Evolutionary conservation across 2,329 filamentous ascomycete species (phyloP), one percentile per base, ranked within the genome.

Genomic region (Sarocladiaceae sp.): DNA sequence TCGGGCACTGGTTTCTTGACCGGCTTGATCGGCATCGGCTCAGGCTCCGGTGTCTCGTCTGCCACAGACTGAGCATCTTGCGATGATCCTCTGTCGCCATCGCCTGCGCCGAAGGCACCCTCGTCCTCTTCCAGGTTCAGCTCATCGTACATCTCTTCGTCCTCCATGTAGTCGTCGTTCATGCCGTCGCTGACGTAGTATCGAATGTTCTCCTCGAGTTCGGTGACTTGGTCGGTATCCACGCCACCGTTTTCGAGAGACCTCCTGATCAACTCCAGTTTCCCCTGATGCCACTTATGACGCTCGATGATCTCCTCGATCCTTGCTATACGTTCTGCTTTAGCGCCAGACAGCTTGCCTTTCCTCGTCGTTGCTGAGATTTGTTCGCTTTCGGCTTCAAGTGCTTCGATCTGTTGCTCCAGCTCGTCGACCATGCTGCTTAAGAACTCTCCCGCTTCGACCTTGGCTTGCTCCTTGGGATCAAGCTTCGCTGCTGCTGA

Each of bases 211-310:
- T 97, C 93, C 67, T 97, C 90, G 51, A 97, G 75, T 2, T 94
- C 89, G 57, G 83, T 86, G 59, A 99, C 92, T 66, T 94, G 86
- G 4, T 92, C 88, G 18, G 87, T 80, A 53, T 97, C 93, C 59
- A 97, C 82, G 57, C 87, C 90, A 53, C 91, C 93, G 64, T 99
- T 99, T 66, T 97, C 92, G 59, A 99, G 74, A 25, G 90, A 89
- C 59, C 94, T 84, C 62, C 93, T 83, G 63, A 97, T 84, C 54
- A 97, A 78, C 71, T 99, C 94, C 57, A 99, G 78, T 67, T 96
- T 96, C 58, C 84, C 83, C 65, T 96, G 88, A 66, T 99, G 94
- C 88, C 90, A 97, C 71, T 96, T 97, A 76, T 97, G 93, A 61
- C 88, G 84, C 68, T 99, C 94, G 60, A 92, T 90, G 62, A 86